Evolutionary conservation across 805 yeast species (phyloP).

Genomic region (Wickerhamiella domercqiae): DNA sequence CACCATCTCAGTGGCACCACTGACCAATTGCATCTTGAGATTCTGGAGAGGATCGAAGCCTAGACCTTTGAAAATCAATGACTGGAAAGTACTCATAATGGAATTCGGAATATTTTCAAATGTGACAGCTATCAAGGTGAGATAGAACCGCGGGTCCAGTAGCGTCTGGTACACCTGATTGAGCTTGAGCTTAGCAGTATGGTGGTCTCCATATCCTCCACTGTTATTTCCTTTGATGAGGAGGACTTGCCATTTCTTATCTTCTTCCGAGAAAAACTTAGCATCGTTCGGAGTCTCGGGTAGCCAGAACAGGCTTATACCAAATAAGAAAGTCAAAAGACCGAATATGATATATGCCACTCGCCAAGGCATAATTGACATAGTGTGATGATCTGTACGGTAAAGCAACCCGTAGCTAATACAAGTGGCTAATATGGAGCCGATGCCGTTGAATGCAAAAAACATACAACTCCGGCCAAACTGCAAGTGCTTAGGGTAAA

Average conservation of each 20-base stretch:
- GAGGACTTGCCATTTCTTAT: slow-evolving; percentile 33
- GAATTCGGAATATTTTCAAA: slow-evolving; percentile 37
- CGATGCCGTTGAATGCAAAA: slow-evolving; percentile 22
- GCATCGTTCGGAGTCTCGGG: slow-evolving; percentile 39
- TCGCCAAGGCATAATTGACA: slow-evolving; percentile 39
- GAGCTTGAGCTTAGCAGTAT: slow-evolving; percentile 30
- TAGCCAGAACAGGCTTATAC: slow-evolving; percentile 32
- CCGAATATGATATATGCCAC: slow-evolving; percentile 47
- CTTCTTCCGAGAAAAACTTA: slow-evolving; percentile 27
- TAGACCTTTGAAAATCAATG: slow-evolving; percentile 32
- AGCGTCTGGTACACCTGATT: slow-evolving; percentile 39
- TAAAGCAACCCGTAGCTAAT: slow-evolving; percentile 16
- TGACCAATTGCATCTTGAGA: slow-evolving; percentile 29
- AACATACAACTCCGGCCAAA: slow-evolving; percentile 35
- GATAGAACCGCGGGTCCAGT: slow-evolving; percentile 35
- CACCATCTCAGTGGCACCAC: slow-evolving; percentile 31
- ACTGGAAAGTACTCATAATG: slow-evolving; percentile 36
- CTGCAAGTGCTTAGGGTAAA: slow-evolving; percentile 33
- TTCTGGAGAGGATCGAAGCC: slow-evolving; percentile 28
- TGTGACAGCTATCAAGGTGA: slow-evolving; percentile 29
- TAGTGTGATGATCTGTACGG: slow-evolving; percentile 5
- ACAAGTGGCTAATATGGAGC: slow-evolving; percentile 14
- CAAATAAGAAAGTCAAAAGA: slow-evolving; percentile 36
- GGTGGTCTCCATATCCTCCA: slow-evolving; percentile 37
- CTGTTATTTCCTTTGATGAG: slow-evolving; percentile 40